Base-by-base conservation (phyloP, 2,329 filamentous ascomycete genomes). In the Eutypella sp. region DNA sequence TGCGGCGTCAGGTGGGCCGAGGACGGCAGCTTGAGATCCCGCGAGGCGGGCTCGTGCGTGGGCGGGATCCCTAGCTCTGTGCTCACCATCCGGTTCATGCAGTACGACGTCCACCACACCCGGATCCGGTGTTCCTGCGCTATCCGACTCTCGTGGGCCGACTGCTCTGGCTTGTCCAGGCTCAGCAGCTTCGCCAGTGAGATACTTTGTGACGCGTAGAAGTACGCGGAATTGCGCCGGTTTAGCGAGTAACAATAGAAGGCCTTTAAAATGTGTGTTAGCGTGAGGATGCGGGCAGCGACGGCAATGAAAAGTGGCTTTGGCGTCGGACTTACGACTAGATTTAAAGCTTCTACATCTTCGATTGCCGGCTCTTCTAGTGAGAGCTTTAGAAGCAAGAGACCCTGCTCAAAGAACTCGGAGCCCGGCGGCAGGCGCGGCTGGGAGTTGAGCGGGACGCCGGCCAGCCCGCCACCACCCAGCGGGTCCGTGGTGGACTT, bases 391-490 rank as follows among this genome's bases (percentile, higher is more conserved):
- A 49, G 37, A 10, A 53, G 27, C 36, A 51, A 44, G 4, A 53
- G 40, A 5, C 41, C 48, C 22, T 53, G 52, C 13, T 51, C 46
- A 13, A 54, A 54, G 7, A 49, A 41, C 15, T 53, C 50, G 3
- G 42, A 48, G 0, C 52, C 48, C 2, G 52, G 50, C 6, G 50
- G 52, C 1, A 45, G 43, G 16, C 41, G 40, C 13, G 34, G 20
- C 3, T 39, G 13, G 19, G 36, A 20, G 23, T 10, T 22, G n/a
- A 39, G 36, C 3, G 3, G 36, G 18, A 39, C 13, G 20, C 11
- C 20, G 11, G 41, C n/a, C 2, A 31, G 29, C 13, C 39, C 16
- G 1, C 27, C 18, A 38, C 42, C 25, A 38, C 42, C 25, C 7
- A n/a, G 29, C n/a, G 19, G 13, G 31, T 34, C 1, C 25, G 31